Evolutionary conservation across 2,329 filamentous ascomycete species (phyloP), one percentile per base, ranked within the genome.

Genomic region (Botrytis deweyae): DNA sequence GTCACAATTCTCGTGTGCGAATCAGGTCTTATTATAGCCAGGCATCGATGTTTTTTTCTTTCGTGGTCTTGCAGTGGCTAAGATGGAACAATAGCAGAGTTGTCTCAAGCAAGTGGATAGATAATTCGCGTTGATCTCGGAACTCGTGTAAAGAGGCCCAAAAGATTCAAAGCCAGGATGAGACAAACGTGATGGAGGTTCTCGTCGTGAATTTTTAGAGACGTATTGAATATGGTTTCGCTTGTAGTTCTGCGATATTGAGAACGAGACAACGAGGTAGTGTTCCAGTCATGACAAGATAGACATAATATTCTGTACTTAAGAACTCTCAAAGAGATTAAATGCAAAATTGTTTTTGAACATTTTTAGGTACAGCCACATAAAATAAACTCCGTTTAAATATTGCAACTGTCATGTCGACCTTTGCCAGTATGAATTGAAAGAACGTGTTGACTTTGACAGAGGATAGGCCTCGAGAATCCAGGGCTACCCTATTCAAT

Each of bases 211-310:
- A 83, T 75, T 74, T 84, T 80, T 1, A 87, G 77, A n/a, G 73
- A 87, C 84, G 63, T 85, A 9, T 85, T 3, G 85, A 85, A 75
- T 87, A 87, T 0, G 85, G 85, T 61, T 84, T 78, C 38, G 80
- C 78, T 63, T 84, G 80, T 25, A 87, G 79, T 76, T 87, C 86
- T 18, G 82, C 81, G 44, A 87, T 83, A 71, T 87, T 86, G 38
- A 80, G 80, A 22, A 87, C 77, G 71, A 84, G 80, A 12, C 84
- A 82, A 44, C 75, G 74, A 20, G 42, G 72, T 6, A 75, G 70
- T n/a, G 18, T 14, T 29, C 20, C 33, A 0, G 64, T 20, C 42
- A 49, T 49, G 40, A 7, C 22, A 14, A 14, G 42, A n/a, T 22
- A 40, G 42, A 22, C 38, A 63, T 42, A 5, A 14, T 20, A n/a